Evolutionary conservation across 352 stramenopile genomes (phyloP).

Genomic region (Globisporangium spiculum): DNA sequence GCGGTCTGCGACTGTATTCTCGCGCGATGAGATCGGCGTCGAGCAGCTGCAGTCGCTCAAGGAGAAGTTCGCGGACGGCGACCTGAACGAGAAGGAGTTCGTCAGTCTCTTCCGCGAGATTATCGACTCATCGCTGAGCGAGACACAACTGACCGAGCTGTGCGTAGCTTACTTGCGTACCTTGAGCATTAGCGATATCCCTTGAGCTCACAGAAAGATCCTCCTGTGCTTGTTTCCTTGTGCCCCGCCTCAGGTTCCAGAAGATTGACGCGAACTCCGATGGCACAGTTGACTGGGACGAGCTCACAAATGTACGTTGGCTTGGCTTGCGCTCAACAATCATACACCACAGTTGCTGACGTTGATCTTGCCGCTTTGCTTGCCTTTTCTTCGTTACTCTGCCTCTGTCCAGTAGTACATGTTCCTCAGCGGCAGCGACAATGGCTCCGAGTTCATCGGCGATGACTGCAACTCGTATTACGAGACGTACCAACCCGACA

Average conservation of each 20-base stretch:
- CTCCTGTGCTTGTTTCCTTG: background rate
- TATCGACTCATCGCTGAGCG: slow-evolving; percentile 69
- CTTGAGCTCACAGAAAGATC: background rate
- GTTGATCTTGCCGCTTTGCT: background rate
- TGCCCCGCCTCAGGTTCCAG: slow-evolving; percentile 48
- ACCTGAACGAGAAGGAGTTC: slow-evolving; percentile 84
- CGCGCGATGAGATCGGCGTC: slow-evolving; percentile 75
- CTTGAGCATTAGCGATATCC: background rate
- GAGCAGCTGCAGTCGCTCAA: slow-evolving; percentile 82
- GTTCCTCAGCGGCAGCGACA: slow-evolving; percentile 77
- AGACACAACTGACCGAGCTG: slow-evolving; percentile 78
- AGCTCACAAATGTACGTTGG: slow-evolving; percentile 73
- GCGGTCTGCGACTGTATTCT: slow-evolving; percentile 63
- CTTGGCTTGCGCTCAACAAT: background rate
- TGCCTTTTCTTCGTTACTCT: slow-evolving; percentile 5
- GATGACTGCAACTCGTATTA: slow-evolving; percentile 66
- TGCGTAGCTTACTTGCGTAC: slow-evolving; percentile 27
- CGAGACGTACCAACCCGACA: slow-evolving; percentile 59
- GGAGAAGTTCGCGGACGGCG: slow-evolving; percentile 79
- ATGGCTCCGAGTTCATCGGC: slow-evolving; percentile 52
- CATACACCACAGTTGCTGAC: background rate
- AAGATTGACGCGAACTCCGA: slow-evolving; percentile 89
- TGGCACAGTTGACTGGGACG: slow-evolving; percentile 87
- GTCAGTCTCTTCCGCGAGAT: slow-evolving; percentile 82
- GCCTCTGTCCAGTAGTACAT: slow-evolving; percentile 51